These are phyloP conservation scores for Kingdonia uniflora DNA, from an alignment of 164 flowering plant species.

Conservation along the genomic window DNA sequence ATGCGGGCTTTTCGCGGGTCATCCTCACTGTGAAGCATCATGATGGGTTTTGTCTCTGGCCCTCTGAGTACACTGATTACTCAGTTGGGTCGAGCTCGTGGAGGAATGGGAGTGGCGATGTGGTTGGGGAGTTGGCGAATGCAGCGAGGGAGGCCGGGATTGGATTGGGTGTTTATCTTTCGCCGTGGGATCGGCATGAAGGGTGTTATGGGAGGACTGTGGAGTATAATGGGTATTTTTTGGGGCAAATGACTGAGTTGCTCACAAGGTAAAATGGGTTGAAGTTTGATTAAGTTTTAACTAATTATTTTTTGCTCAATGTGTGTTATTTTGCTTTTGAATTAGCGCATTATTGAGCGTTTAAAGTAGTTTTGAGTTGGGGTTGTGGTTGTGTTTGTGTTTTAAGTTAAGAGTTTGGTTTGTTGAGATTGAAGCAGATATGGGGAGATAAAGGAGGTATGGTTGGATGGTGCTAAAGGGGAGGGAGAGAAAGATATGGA, in stretches of 20 bases:
- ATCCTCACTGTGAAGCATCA: conserved; percentile 89
- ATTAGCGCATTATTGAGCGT: no score
- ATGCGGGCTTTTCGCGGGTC: conserved; percentile 57
- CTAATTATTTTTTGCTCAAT: no score
- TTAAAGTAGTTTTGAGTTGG: not conserved
- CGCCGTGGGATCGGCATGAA: conserved; percentile 99
- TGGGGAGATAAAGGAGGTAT: conserved; percentile 75
- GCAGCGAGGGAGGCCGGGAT: conserved; percentile 63
- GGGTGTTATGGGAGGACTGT: conserved; percentile 51
- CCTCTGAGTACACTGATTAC: conserved; percentile 66
- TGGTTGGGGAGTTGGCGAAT: conserved; percentile 52
- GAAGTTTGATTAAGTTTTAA: no score
- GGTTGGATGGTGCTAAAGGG: conserved; percentile 93
- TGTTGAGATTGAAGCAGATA: conserved; percentile 41
- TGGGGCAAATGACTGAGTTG: conserved; percentile 91
- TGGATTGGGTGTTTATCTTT: conserved; percentile 69
- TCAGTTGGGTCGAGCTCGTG: conserved; percentile 63
- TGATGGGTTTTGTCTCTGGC: conserved; percentile 98
- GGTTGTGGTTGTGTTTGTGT: conserved; percentile 1
- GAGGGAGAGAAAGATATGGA: conserved; percentile 86
- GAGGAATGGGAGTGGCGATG: conserved; percentile 72
- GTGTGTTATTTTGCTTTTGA: no score
- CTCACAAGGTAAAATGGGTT: conserved; percentile 53
- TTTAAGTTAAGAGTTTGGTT: not conserved
- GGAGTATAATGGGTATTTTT: conserved; percentile 78